Evolutionary conservation across 225 moss, liverwort and hornwort genomes (phyloP).

Genomic region (Antitrichia curtipendula): DNA sequence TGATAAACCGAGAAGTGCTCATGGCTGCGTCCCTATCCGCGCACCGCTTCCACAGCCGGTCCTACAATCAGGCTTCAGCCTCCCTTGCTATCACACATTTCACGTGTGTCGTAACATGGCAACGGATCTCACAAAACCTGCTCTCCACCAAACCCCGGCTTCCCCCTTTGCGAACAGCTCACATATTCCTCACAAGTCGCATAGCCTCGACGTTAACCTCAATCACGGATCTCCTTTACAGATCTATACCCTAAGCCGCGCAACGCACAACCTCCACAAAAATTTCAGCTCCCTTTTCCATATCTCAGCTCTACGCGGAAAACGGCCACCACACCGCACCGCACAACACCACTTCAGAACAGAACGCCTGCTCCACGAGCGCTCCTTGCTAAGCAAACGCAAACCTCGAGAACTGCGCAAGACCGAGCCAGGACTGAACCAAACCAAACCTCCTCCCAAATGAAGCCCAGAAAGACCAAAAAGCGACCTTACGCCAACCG

Average conservation of each 20-base stretch:
- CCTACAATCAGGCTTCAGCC: constrained; percentile 25
- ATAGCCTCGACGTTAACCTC: not conserved
- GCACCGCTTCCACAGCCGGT: not conserved
- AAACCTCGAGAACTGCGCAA: not conserved
- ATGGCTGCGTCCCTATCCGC: constrained; percentile 48
- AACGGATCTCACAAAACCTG: constrained; percentile 25
- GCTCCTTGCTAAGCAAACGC: not conserved
- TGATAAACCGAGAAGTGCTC: constrained; percentile 99
- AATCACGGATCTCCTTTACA: not conserved
- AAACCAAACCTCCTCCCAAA: not conserved
- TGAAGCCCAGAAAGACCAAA: not conserved
- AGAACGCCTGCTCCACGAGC: not conserved
- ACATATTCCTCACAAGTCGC: constrained; percentile 2
- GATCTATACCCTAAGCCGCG: constrained; percentile 20
- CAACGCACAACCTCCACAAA: not conserved
- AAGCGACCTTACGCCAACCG: not conserved
- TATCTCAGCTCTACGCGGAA: not conserved
- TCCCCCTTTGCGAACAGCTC: not conserved
- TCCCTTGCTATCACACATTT: constrained; percentile 33
- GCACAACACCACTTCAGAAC: not conserved
- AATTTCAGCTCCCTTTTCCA: constrained; percentile 25
- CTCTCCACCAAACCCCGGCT: not conserved
- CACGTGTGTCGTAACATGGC: constrained; percentile 35
- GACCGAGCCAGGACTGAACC: not conserved
- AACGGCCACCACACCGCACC: not conserved